Evolutionary conservation across 1,139 yeast genomes (phyloP).

Genomic region (Pichia norvegensis): DNA sequence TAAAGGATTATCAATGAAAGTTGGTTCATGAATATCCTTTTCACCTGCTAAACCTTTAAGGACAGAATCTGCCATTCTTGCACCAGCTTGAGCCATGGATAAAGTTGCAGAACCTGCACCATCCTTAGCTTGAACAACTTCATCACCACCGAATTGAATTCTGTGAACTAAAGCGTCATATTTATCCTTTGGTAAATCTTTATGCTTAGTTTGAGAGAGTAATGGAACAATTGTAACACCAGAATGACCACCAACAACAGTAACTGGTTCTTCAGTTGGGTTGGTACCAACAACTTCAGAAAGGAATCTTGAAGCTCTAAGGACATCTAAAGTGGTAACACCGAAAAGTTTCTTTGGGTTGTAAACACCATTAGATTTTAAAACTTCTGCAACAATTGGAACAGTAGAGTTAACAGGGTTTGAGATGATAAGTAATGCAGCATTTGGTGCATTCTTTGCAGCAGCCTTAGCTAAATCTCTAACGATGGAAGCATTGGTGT

Average conservation of each 20-base stretch:
- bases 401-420: constrained; percentile 99
- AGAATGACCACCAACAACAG: constrained; percentile 96
- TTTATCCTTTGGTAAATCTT: constrained; percentile 46
- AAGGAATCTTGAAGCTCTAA: constrained; percentile 88
- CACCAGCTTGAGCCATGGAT: constrained; percentile 99
- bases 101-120: constrained; percentile 99
- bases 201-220: constrained; percentile 64
- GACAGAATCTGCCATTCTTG: constrained; percentile 84
- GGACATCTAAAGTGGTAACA: constrained; percentile 92
- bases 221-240: constrained; percentile 97
- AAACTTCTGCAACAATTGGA: constrained; percentile 93
- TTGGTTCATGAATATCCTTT: constrained; percentile 63
- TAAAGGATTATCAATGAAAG: constrained; percentile 74
- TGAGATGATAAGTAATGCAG: constrained; percentile 80
- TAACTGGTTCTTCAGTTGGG: constrained; percentile 65
- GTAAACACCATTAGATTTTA: constrained; percentile 79
- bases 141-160: constrained; percentile 98
- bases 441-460: constrained; percentile 82
- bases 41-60: constrained; percentile 71
- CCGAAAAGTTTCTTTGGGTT: constrained; percentile 91
- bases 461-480: constrained; percentile 85
- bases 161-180: constrained; percentile 73
- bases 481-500: constrained; percentile 94
- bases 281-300: constrained; percentile 53
- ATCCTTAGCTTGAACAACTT: constrained; percentile 95